Conservation (phyloP, 2,329 filamentous ascomycete species). For the Massarina eburnea region DNA sequence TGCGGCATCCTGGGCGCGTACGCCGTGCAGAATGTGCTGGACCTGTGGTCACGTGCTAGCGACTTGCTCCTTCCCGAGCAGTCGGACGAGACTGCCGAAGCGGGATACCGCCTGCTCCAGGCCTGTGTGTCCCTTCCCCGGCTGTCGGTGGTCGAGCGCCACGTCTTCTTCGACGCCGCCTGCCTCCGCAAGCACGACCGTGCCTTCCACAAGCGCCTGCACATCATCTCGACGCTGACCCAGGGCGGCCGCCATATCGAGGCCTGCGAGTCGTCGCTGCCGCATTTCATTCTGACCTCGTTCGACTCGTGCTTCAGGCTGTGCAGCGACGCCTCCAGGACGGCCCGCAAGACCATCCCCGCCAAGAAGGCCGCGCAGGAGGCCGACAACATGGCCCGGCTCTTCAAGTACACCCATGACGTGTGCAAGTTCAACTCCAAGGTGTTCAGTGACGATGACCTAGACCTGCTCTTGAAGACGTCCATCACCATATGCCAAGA, state of each 20-base stretch:
- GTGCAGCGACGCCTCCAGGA: slow-evolving; percentile 28
- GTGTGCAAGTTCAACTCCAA: slow-evolving; percentile 77
- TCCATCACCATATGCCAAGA: slow-evolving; percentile 68
- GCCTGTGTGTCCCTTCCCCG: slow-evolving; percentile 37
- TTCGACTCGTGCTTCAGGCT: slow-evolving; percentile 38
- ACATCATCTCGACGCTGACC: slow-evolving; percentile 41
- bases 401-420: slow-evolving; percentile 68
- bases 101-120: slow-evolving; percentile 39
- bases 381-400: slow-evolving; percentile 51
- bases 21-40: slow-evolving; percentile 39
- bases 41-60: slow-evolving; percentile 41
- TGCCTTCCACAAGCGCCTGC: slow-evolving; percentile 36
- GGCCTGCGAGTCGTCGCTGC: slow-evolving; percentile 39
- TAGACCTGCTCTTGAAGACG: slow-evolving; percentile 62
- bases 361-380: slow-evolving; percentile 33
- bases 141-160: slow-evolving; percentile 40
- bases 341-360: slow-evolving; percentile 22
- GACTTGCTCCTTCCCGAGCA: slow-evolving; percentile 41
- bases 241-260: slow-evolving; percentile 42
- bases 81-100: slow-evolving; percentile 33
- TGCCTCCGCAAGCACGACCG: slow-evolving; percentile 28
- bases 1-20: slow-evolving; percentile 39
- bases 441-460: slow-evolving; percentile 63
- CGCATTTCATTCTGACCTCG: slow-evolving; percentile 35
- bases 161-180: slow-evolving; percentile 42